Evolutionary conservation across 75 land plant genomes (phyloP), one percentile per base, ranked within the genome.

Genomic region (Pinus taeda): DNA sequence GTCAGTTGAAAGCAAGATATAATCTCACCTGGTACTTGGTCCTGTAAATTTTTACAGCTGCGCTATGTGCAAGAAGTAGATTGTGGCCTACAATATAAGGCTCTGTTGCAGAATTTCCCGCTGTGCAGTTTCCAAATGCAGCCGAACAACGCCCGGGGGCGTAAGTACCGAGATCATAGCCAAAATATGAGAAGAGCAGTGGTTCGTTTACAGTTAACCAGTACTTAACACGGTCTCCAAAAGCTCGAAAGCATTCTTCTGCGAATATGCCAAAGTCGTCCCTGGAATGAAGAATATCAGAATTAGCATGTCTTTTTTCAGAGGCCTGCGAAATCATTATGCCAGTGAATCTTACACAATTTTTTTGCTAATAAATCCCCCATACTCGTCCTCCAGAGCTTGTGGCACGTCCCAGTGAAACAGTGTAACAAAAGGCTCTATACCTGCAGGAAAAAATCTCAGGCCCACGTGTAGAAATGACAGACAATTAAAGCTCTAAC

Each of bases 161-260:
- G 42, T 57, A 62, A 0, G 11, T 57, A 22, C 88, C 88, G 0
- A 0, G 57, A 15, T 71, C 57, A 63, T 81, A 89, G 1, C 84
- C 81, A 57, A 36, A 17, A n/a, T 13, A 1, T 30, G 29, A 4
- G 17, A 75, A 15, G 64, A 2, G 55, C 22, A 77, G 61, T 11
- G 83, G 84, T 60, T 89, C 86, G 56, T 84, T 89, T 53, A 89
- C 33, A 1, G 88, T 86, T 15, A 42, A 58, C 91, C 91, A 89
- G 57, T 86, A 57, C 73, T 86, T 84, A 29, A 89, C 88, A 21
- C 86, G 22, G 42, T 89, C 86, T 13, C 89, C 91, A 76, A 89
- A 89, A 4, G 57, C 74, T 73, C 60, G 26, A 57, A 89, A 89
- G 60, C 91, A 89, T 15, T 55, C 57, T 0, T 84, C 76, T 13